Evolutionary conservation across 1,284 basidiomycete species (phyloP), one percentile per base, ranked within the genome.

Genomic region (Cutaneotrichosporon sp.): DNA sequence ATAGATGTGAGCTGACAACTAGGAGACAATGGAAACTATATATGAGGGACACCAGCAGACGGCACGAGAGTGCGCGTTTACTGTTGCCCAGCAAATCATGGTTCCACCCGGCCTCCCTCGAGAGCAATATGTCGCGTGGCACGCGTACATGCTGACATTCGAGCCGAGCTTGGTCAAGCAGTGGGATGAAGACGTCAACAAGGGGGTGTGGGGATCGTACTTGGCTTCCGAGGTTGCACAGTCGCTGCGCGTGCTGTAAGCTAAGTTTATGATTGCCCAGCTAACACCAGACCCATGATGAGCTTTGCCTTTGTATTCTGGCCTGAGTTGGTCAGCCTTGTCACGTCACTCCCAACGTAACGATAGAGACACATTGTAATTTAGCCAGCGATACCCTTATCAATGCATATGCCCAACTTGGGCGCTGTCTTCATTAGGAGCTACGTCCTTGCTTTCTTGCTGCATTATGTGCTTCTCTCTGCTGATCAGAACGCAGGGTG

Each of bases 291-390:
- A 34, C 67, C 69, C 1, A 61, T 73, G 55, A 63, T 64, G 14
- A 67, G 65, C 33, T 76, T 75, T 56, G 68, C 73, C 2, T 75
- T 72, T 70, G 58, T 67, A 3, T 71, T 70, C 49, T 61, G 55
- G 54, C 50, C 62, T 33, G 70, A 73, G 49, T 51, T 75, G 9
- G 37, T 71, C 18, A 58, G 64, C 26, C 56, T 73, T 9, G 47
- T 44, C 22, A 17, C 36, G 39, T 14, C 17, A 20, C 39, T 5
- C 8, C 5, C 8, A 7, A 14, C 36, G 36, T 14, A 37, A 14
- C 15, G 36, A 37, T 37, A 4, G 36, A 14, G 17, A 4, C 36
- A 37, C 5, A 5, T 7, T 30, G 26, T 30, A 30, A 30, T 30
- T 10, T 30, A 30, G 26, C n/a, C 26, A 30, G 26, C 10, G 26